Evolutionary conservation across 225 moss, liverwort and hornwort genomes (phyloP).

Genomic region (Climacium dendroides): DNA sequence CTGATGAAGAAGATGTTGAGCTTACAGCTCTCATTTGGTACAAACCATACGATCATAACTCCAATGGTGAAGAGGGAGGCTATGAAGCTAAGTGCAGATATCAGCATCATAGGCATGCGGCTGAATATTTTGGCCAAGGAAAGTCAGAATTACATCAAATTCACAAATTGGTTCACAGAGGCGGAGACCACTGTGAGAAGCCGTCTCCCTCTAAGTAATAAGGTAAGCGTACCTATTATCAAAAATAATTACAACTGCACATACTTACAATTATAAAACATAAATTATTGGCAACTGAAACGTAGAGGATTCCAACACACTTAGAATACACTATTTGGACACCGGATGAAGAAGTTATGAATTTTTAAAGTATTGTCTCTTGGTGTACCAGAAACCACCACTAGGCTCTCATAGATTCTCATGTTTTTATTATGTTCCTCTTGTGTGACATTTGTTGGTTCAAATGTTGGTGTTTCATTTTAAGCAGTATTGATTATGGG

Average conservation of each 20-base stretch:
- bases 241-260: too few relatives aligned
- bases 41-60: conserved; percentile 68
- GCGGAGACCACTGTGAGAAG: neutral
- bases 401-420: neutral
- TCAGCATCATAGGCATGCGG: conserved; percentile 33
- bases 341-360: neutral
- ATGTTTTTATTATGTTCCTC: neutral
- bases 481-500: neutral
- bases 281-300: neutral
- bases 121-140: conserved; percentile 4
- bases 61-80: conserved; percentile 28
- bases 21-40: conserved; percentile 44
- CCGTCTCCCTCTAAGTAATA: neutral
- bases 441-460: neutral
- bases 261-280: neutral
- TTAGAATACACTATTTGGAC: too few relatives aligned
- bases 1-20: conserved; percentile 79
- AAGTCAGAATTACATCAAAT: neutral
- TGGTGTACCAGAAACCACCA: neutral
- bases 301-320: neutral
- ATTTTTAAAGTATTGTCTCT: neutral
- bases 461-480: neutral
- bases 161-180: neutral
- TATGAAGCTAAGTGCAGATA: conserved; percentile 28
- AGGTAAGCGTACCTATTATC: neutral